Conservation (phyloP, 225 moss, liverwort and hornwort species). For the Lunularia cruciata region DNA sequence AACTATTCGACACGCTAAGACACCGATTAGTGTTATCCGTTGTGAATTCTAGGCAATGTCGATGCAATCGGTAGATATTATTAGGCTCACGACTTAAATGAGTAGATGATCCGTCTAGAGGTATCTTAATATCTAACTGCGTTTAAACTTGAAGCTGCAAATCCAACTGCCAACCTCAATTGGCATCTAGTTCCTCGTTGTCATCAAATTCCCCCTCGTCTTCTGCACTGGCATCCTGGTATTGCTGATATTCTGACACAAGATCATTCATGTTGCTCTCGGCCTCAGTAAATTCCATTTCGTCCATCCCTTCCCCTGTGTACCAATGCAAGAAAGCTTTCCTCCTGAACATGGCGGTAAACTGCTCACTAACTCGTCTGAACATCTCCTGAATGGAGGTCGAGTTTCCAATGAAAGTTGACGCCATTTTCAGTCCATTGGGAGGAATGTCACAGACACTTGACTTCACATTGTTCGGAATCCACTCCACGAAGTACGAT, state of each 20-base stretch:
- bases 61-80: too few relatives aligned
- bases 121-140: too few relatives aligned
- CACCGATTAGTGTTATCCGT: too few relatives aligned
- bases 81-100: too few relatives aligned
- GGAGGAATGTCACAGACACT: constrained; percentile 47
- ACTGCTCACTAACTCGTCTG: constrained; percentile 47
- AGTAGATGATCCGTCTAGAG: too few relatives aligned
- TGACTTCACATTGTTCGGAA: constrained; percentile 42
- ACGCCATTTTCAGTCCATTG: constrained; percentile 42
- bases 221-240: constrained; percentile 43
- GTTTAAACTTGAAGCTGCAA: too few relatives aligned
- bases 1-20: too few relatives aligned
- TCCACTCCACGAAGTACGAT: constrained; percentile 47
- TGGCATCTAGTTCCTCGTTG: too few relatives aligned
- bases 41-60: too few relatives aligned
- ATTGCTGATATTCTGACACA: constrained; percentile 45
- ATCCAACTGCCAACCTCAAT: too few relatives aligned
- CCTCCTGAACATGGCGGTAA: constrained; percentile 46
- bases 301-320: constrained; percentile 46
- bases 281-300: constrained; percentile 48
- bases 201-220: constrained; percentile 51
- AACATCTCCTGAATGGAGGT: constrained; percentile 51
- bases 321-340: constrained; percentile 53
- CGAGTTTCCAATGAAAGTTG: constrained; percentile 45
- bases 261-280: constrained; percentile 51